Evolutionary conservation across 2,329 filamentous ascomycete genomes (phyloP).

Genomic region (Monosporascus sp.): DNA sequence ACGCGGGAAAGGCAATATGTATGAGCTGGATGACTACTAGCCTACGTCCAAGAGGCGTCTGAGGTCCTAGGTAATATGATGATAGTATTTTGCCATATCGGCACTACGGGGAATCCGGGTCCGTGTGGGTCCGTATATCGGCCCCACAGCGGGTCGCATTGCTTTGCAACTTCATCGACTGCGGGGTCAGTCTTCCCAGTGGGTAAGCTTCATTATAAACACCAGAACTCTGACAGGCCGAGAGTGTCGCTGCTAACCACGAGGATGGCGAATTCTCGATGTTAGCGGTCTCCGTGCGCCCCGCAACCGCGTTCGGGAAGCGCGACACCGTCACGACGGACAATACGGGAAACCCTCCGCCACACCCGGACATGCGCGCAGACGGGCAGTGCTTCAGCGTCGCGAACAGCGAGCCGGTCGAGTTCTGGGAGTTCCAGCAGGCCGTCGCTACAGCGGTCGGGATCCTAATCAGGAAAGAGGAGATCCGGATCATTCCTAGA

Average conservation of each 20-base stretch:
- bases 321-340: constrained; percentile 10
- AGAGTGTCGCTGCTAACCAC: constrained; percentile 14
- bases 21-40: no score
- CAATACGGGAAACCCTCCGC: constrained; percentile 14
- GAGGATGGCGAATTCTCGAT: constrained; percentile 8
- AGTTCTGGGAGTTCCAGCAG: constrained; percentile 30
- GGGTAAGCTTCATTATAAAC: no score
- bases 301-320: constrained; percentile 10
- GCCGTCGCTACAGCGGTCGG: constrained; percentile 19
- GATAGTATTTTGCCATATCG: no score
- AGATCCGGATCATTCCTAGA: constrained; percentile 15
- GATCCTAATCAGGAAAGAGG: constrained; percentile 11
- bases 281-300: constrained; percentile 12
- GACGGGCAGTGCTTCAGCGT: constrained; percentile 30
- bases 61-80: no score
- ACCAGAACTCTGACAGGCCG: neutral
- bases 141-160: no score
- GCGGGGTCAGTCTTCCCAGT: no score
- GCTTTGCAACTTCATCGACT: no score
- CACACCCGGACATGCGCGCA: constrained; percentile 14
- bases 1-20: no score
- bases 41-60: no score
- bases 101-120: no score
- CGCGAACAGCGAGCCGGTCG: constrained; percentile 25
- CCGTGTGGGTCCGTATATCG: no score